These are phyloP conservation scores for Powellomyces hirtus DNA, from an alignment of 192 early-diverging fungal genomes.

Conservation along the genomic window DNA sequence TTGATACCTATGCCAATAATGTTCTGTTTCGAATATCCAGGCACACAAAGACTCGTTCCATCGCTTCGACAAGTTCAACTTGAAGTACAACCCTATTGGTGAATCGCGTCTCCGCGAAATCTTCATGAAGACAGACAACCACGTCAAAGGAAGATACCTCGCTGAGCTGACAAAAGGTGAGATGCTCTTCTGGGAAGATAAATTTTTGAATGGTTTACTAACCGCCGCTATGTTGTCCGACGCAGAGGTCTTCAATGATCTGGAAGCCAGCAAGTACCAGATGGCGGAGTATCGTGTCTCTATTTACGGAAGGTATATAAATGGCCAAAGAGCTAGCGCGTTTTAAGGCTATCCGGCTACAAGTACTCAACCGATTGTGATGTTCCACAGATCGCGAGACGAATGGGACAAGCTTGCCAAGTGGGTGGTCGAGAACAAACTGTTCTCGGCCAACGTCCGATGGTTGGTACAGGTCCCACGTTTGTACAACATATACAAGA, in stretches of 20 bases:
- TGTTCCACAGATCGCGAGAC: constrained; percentile 45
- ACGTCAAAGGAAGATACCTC: constrained; percentile 78
- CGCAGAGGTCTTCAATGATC: constrained; percentile 76
- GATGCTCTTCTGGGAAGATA: background rate
- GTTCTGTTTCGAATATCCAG: constrained; percentile 12
- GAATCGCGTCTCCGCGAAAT: constrained; percentile 93
- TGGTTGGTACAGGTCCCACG: constrained; percentile 94
- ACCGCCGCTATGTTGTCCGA: too few species aligned
- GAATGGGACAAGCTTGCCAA: constrained; percentile 96
- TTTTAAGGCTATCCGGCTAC: background rate
- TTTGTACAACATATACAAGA: constrained; percentile 85
- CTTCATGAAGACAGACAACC: constrained; percentile 95
- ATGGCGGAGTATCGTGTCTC: constrained; percentile 92
- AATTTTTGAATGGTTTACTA: background rate
- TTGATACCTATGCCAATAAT: background rate
- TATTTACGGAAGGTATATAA: constrained; percentile 90
- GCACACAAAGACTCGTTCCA: constrained; percentile 96
- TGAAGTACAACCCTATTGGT: constrained; percentile 94
- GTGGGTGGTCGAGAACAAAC: constrained; percentile 88
- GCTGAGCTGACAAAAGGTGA: constrained; percentile 87
- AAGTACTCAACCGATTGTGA: background rate
- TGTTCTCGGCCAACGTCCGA: constrained; percentile 88
- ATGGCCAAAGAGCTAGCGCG: too few species aligned
- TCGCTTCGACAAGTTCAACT: constrained; percentile 95
- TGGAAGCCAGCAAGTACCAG: constrained; percentile 94